Evolutionary conservation across 768 basidiomycete species (phyloP), one percentile per base, ranked within the genome.

Genomic region (Russula dissimulans): DNA sequence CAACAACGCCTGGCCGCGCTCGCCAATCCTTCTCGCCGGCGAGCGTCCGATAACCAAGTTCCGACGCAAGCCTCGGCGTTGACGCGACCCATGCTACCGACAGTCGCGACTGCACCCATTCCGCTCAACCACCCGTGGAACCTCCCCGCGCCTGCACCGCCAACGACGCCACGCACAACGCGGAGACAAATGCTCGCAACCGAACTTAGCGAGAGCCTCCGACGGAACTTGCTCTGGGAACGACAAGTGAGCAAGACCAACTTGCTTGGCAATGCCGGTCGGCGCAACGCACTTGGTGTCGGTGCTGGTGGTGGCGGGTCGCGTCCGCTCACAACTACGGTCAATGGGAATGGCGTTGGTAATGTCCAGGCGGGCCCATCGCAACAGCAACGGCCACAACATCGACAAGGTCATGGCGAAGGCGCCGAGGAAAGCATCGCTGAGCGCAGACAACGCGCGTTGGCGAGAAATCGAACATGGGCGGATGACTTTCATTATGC

Each of bases 151-250:
- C 77, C 78, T 0, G 74, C 76, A 4, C 75, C 81, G 17, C 89
- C 89, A 3, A 86, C 87, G 65, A 91, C 90, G 0, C 93, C 93
- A 0, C 83, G 88, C 39, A 91, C 93, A 45, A 93, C 91, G 3
- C 80, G 93, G 3, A 78, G 89, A 52, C 79, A 81, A 65, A 95
- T 95, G 89, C 77, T 95, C 48, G 78, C 84, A 57, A 87, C 85
- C 4, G 93, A 95, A 72, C 76, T 95, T 69, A 86, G 87, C 36
- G 93, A 95, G 72, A 87, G 85, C 60, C 73, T 95, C 63, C 77
- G 93, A 22, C 77, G 87, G 48, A 89, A 93, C 66, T 69, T 94
- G 58, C 72, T 94, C 5, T 91, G 90, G 90, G 89, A 86, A 65
- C 78, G 87, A 14, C 84, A 87, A 63, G 80, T 86, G 63, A 82